These are phyloP conservation scores for Trichoderma sp. DNA, from an alignment of 2,329 filamentous ascomycete species.

Conservation along the genomic window DNA sequence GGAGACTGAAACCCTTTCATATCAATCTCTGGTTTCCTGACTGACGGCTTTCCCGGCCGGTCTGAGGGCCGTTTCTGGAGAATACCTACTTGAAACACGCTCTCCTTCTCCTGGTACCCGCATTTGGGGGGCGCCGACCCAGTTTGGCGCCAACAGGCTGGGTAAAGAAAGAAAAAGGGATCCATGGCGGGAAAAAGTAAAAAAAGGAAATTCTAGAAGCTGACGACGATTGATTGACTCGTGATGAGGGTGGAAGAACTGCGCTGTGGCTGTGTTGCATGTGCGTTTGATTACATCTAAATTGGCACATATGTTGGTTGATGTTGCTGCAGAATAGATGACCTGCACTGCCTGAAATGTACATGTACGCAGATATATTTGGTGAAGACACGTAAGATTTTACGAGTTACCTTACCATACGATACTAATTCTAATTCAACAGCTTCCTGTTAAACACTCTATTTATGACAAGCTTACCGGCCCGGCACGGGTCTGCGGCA, in stretches of 20 bases:
- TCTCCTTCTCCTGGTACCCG: background rate
- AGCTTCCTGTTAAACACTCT: background rate
- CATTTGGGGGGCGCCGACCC: background rate
- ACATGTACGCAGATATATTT: background rate
- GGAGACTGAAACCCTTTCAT: background rate
- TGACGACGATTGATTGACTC: conserved; percentile 5
- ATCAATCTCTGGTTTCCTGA: background rate
- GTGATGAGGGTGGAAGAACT: background rate
- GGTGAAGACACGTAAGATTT: background rate
- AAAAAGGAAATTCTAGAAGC: background rate
- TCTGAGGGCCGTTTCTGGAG: background rate
- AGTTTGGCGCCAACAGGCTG: background rate
- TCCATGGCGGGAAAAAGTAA: background rate
- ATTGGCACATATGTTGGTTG: background rate
- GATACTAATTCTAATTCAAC: background rate
- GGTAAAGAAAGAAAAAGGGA: background rate
- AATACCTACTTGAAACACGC: background rate
- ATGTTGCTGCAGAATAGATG: background rate
- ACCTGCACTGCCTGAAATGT: background rate
- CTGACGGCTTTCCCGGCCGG: background rate
- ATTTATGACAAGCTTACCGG: background rate
- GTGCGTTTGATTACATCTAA: background rate
- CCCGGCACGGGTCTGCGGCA: background rate
- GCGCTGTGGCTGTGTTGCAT: background rate
- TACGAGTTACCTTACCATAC: background rate